phyloP scores from a whole-genome alignment of 1,284 basidiomycete species.

The Grifola frondosa region DNA sequence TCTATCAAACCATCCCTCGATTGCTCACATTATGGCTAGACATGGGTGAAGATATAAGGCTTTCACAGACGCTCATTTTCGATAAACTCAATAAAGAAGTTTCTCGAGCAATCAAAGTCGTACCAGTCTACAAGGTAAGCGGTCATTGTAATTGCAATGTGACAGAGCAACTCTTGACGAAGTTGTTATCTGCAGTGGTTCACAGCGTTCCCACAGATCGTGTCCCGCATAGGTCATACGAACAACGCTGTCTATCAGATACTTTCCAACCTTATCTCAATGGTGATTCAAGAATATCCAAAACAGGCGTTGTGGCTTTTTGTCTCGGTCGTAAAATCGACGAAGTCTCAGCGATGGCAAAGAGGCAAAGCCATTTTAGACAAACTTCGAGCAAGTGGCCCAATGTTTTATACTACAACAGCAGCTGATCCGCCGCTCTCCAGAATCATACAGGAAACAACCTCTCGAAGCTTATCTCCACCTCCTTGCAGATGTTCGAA shows the following conservation, averaged over 20 bases:
- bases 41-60: slow-evolving; percentile 65
- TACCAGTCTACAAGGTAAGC: slow-evolving; percentile 76
- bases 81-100: slow-evolving; percentile 58
- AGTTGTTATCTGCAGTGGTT: slow-evolving; percentile 75
- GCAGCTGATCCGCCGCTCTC: slow-evolving; percentile 19
- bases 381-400: slow-evolving; percentile 56
- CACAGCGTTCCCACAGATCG: slow-evolving; percentile 95
- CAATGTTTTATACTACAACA: not conserved
- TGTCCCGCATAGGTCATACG: slow-evolving; percentile 87
- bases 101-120: slow-evolving; percentile 51
- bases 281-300: slow-evolving; percentile 82
- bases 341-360: slow-evolving; percentile 58
- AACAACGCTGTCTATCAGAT: slow-evolving; percentile 69
- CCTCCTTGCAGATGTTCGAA: slow-evolving; percentile 62
- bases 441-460: slow-evolving; percentile 33
- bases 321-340: slow-evolving; percentile 86
- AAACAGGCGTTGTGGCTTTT: slow-evolving; percentile 95
- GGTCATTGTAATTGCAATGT: not conserved
- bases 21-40: slow-evolving; percentile 96
- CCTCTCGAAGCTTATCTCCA: slow-evolving; percentile 53
- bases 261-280: slow-evolving; percentile 70
- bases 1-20: slow-evolving; percentile 94
- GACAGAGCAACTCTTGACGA: too few relatives aligned
- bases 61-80: slow-evolving; percentile 43
- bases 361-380: slow-evolving; percentile 70